A percentile compares a stretch with the other conserved stretches of the same genome.
Evolutionary conservation across 2,329 filamentous ascomycete genomes (phyloP).

Genomic region (Cercospora sp.): DNA sequence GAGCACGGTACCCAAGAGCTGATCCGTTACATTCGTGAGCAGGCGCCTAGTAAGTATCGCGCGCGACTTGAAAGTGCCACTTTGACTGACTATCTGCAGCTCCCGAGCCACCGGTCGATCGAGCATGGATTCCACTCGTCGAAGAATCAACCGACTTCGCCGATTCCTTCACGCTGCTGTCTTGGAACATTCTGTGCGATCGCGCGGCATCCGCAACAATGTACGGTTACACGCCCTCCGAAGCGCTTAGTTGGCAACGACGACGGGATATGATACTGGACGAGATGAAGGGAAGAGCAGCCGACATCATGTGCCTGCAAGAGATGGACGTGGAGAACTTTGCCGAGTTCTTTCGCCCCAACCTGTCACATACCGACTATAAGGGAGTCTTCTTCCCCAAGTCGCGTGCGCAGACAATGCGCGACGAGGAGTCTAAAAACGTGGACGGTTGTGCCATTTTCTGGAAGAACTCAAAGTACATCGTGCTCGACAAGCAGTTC

Average conservation of each 20-base stretch:
- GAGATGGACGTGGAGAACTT: conserved; percentile 92
- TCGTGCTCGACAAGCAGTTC: conserved; percentile 88
- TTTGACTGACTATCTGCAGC: conserved; percentile 51
- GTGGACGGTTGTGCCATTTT: conserved; percentile 97
- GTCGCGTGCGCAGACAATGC: conserved; percentile 86
- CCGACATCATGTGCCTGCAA: conserved; percentile 90
- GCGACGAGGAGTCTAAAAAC: conserved; percentile 79
- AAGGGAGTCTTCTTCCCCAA: conserved; percentile 93
- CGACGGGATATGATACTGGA: conserved; percentile 78
- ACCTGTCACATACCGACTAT: conserved; percentile 83
- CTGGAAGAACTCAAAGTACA: conserved; percentile 92
- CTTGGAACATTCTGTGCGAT: conserved; percentile 95
- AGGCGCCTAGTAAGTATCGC: conserved; percentile 70
- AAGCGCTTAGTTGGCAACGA: conserved; percentile 82
- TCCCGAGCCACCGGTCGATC: conserved; percentile 71
- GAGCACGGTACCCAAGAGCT: conserved; percentile 84
- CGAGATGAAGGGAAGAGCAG: conserved; percentile 74
- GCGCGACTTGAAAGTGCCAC: neutral
- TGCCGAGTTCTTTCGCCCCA: conserved; percentile 85
- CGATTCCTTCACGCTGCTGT: conserved; percentile 78
- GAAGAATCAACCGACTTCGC: conserved; percentile 51
- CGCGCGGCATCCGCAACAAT: conserved; percentile 81
- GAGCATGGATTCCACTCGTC: conserved; percentile 74
- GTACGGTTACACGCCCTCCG: conserved; percentile 87
- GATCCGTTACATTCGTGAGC: conserved; percentile 78